Evolutionary conservation across 306 rosid species (phyloP).

Genomic region (Sicyos edulis): DNA sequence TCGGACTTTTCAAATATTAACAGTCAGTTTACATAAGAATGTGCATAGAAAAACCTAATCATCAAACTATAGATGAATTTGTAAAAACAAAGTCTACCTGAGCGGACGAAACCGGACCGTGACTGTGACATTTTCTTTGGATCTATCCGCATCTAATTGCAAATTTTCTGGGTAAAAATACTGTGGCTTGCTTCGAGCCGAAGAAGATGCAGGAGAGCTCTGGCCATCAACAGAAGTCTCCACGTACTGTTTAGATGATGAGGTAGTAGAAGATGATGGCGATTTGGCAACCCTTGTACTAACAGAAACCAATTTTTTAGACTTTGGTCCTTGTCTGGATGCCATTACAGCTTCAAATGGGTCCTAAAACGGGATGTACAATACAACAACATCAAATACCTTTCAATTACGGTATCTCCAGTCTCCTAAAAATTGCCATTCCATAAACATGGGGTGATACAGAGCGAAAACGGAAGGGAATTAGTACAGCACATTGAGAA

Average conservation of each 20-base stretch:
- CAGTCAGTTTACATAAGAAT: constrained; percentile 16
- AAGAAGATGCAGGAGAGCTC: constrained; percentile 92
- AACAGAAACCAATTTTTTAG: constrained; percentile 41
- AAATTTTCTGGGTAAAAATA: constrained; percentile 47
- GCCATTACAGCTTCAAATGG: constrained; percentile 52
- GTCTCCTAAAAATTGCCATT: neutral
- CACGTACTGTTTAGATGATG: constrained; percentile 65
- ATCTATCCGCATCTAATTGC: constrained; percentile 39
- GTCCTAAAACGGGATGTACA: constrained; percentile 36
- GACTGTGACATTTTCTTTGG: constrained; percentile 91
- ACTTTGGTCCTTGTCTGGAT: constrained; percentile 50
- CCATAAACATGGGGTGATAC: neutral
- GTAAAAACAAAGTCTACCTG: constrained; percentile 37
- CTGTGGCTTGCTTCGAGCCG: constrained; percentile 77
- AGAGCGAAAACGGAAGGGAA: neutral
- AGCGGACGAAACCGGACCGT: constrained; percentile 96
- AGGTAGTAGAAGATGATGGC: constrained; percentile 73
- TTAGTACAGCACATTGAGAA: neutral
- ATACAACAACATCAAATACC: constrained; percentile 15
- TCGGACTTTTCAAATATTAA: constrained; percentile 40
- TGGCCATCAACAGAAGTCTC: constrained; percentile 64
- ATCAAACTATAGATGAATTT: neutral
- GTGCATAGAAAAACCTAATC: constrained; percentile 13
- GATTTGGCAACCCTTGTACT: constrained; percentile 57
- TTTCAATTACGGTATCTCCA: constrained; percentile 13